Evolutionary conservation across 2,329 filamentous ascomycete genomes (phyloP).

Genomic region (Cytospora mali): DNA sequence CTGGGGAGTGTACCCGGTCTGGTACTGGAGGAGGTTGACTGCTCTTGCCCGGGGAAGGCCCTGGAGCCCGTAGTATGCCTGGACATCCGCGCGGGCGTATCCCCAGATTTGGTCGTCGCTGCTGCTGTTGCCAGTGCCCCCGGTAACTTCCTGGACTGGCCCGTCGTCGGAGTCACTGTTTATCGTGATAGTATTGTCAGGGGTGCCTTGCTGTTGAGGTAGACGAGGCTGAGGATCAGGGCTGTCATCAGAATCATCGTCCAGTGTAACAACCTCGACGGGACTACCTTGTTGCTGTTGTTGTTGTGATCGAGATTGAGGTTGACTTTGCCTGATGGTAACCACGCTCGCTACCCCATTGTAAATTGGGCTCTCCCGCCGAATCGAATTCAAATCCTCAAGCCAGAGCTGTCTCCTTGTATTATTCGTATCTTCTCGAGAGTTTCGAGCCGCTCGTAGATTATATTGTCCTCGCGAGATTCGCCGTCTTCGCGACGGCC

Average conservation of each 20-base stretch:
- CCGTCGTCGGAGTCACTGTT: background rate
- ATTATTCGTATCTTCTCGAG: background rate
- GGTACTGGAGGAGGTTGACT: constrained; percentile 2
- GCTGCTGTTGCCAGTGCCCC: background rate
- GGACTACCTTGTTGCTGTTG: background rate
- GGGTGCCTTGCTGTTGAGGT: no score
- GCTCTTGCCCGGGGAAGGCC: background rate
- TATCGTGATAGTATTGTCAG: background rate
- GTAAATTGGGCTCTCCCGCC: constrained; percentile 1
- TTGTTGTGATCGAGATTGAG: background rate
- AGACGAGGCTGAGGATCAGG: no score
- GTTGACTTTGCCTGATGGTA: background rate
- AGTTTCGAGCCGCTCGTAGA: no score
- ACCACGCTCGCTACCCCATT: background rate
- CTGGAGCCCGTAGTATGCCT: constrained; percentile 11
- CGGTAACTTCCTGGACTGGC: no score
- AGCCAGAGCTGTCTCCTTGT: constrained; percentile 2
- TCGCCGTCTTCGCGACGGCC: no score
- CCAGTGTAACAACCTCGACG: background rate
- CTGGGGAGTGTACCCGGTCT: background rate
- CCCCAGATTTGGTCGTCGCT: background rate
- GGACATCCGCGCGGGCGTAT: background rate
- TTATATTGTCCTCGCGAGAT: no score
- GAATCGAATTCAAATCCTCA: constrained; percentile 7
- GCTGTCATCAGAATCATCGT: no score